phyloP scores from a whole-genome alignment of 1,139 yeast species.

The Magnusiomyces sp. region DNA sequence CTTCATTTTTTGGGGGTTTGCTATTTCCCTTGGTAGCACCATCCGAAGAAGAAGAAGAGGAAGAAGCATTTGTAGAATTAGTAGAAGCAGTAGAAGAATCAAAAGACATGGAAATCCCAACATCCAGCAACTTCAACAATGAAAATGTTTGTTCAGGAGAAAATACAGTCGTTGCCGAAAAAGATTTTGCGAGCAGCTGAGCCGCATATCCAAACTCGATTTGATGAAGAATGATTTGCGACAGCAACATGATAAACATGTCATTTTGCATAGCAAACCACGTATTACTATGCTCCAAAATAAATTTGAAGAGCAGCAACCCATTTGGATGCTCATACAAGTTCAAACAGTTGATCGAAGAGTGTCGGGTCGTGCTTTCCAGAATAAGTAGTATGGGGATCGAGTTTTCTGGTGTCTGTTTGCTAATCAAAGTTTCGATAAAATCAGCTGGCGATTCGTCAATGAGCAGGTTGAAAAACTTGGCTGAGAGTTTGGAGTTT shows the following conservation, averaged over 20 bases:
- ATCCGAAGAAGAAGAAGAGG: no score
- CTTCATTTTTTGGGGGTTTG: not conserved
- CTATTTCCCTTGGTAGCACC: no score
- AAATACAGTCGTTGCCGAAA: not conserved
- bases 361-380: constrained; percentile 5
- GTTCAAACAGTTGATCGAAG: constrained; percentile 9
- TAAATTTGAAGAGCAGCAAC: constrained; percentile 12
- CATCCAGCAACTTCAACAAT: not conserved
- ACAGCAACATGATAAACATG: constrained; percentile 11
- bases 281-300: constrained; percentile 17
- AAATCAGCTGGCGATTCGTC: constrained; percentile 4
- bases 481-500: not conserved
- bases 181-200: not conserved
- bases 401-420: constrained; percentile 6
- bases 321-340: constrained; percentile 12
- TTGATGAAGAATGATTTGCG: constrained; percentile 12
- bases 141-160: constrained; percentile 1
- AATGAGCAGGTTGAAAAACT: constrained; percentile 10
- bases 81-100: no score
- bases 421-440: not conserved
- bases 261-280: constrained; percentile 17
- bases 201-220: constrained; percentile 15
- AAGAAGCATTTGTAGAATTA: no score
- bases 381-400: constrained; percentile 9
- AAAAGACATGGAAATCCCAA: not conserved